Evolutionary conservation across 2,329 filamentous ascomycete genomes (phyloP), one percentile per base, ranked within the genome.

Genomic region (Alternaria rosae): DNA sequence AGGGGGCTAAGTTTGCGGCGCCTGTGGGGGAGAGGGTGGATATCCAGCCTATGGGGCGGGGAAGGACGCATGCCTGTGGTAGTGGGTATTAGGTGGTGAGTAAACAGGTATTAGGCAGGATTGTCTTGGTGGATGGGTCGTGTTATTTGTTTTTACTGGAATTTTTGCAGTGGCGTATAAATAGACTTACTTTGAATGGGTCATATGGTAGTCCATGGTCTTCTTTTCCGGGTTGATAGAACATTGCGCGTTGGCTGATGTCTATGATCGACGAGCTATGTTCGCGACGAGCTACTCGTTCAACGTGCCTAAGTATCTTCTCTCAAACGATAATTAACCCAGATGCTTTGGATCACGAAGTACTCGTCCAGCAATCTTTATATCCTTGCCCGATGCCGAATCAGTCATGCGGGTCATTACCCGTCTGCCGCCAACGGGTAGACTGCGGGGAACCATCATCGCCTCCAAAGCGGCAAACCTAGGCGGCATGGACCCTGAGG

Each of bases 31-130:
- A 84, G 61, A 83, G 79, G 1, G 87, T 88, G 21, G 83, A 86
- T 69, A 89, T 88, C 86, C 87, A 89, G 65, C 87, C 87, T 54
- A 89, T 89, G 21, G 87, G 86, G 15, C 87, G 83, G 15, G 87
- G 87, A 43, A 88, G 79, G 3, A 89, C 86, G 74, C 87, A 89
- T 32, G 82, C 82, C 82, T 85, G 2, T 26, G 13, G 20, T 21
- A 45, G 7, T 42, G 30, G 45, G 13, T 43, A 57, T 10, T n/a
- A 32, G n/a, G n/a, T n/a, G n/a, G n/a, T n/a, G n/a, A n/a, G n/a
- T n/a, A n/a, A n/a, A n/a, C n/a, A n/a, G n/a, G n/a, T n/a, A n/a
- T n/a, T n/a, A 42, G 47, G 11, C 20, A 25, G 44, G 20, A 12
- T 30, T 25, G 11, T 13, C 25, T 15, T 15, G 7, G 42, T 25